Evolutionary conservation across 2,329 filamentous ascomycete genomes (phyloP).

Genomic region (Podosphaera xanthii): DNA sequence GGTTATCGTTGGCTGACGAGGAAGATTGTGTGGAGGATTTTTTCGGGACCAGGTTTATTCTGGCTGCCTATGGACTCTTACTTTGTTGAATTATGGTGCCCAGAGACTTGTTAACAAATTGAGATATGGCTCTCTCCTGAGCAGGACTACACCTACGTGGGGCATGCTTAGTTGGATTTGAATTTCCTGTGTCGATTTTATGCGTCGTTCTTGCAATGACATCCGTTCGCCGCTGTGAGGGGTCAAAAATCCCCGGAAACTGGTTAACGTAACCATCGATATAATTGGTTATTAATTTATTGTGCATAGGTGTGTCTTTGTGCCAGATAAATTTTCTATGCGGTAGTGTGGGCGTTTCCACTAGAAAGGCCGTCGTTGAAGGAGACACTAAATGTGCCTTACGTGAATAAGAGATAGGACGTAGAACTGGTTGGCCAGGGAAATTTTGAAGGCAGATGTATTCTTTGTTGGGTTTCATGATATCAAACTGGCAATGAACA

Average conservation of each 20-base stretch:
- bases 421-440: too few relatives aligned
- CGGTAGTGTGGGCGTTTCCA: neutral
- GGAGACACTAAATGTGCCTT: neutral
- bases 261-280: neutral
- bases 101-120: neutral
- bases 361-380: neutral
- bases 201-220: too few relatives aligned
- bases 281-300: too few relatives aligned
- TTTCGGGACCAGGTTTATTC: neutral
- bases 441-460: too few relatives aligned
- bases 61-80: neutral
- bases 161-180: too few relatives aligned
- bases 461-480: neutral
- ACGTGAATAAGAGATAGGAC: neutral
- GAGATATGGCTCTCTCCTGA: neutral
- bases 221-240: neutral
- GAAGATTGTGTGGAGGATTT: neutral
- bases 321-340: too few relatives aligned
- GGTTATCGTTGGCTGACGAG: neutral
- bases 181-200: too few relatives aligned
- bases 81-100: neutral
- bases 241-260: neutral
- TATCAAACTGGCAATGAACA: neutral
- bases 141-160: too few relatives aligned
- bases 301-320: too few relatives aligned